A percentile compares a stretch with the other conserved stretches of the same genome.
Conservation (phyloP, 257 asterid species). For the Jacaranda mimosifolia region DNA sequence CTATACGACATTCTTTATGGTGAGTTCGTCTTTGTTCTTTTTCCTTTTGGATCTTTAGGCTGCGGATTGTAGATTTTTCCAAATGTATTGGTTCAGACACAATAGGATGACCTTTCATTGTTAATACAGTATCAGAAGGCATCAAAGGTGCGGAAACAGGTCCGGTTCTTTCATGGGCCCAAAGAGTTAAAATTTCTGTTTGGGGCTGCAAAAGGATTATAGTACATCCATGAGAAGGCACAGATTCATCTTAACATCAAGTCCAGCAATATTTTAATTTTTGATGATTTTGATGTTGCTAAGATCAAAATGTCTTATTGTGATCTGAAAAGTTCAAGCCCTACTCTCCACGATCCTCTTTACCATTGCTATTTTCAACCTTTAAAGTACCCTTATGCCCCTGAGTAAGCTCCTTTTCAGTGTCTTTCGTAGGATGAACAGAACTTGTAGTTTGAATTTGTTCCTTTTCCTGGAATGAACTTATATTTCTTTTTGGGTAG, state of each 20-base stretch:
- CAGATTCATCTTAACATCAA: conserved; percentile 42
- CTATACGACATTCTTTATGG: conserved; percentile 54
- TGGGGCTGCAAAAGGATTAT: conserved; percentile 43
- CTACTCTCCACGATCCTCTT: conserved; percentile 46
- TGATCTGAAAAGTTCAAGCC: conserved; percentile 62
- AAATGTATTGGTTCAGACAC: too few relatives aligned
- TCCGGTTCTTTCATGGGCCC: conserved; percentile 45
- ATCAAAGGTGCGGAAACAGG: conserved; percentile 65
- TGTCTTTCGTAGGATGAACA: neutral
- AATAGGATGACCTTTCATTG: too few relatives aligned
- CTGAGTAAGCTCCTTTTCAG: conserved; percentile 49
- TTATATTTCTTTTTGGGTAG: neutral
- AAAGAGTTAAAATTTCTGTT: conserved; percentile 42
- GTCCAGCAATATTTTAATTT: conserved; percentile 42
- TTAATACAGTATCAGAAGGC: too few relatives aligned
- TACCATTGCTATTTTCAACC: conserved; percentile 41
- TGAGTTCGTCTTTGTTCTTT: too few relatives aligned
- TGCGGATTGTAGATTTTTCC: neutral
- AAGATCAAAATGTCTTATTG: conserved; percentile 64
- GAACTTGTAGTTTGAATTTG: neutral
- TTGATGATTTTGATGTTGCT: conserved; percentile 54
- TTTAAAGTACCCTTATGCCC: conserved; percentile 43
- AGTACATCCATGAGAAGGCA: conserved; percentile 57
- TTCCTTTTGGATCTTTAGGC: conserved; percentile 1
- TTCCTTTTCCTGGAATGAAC: neutral